A percentile compares a stretch with the other conserved stretches of the same genome.
Conservation (phyloP, 2,329 filamentous ascomycete genomes). For the Alternaria sp. region DNA sequence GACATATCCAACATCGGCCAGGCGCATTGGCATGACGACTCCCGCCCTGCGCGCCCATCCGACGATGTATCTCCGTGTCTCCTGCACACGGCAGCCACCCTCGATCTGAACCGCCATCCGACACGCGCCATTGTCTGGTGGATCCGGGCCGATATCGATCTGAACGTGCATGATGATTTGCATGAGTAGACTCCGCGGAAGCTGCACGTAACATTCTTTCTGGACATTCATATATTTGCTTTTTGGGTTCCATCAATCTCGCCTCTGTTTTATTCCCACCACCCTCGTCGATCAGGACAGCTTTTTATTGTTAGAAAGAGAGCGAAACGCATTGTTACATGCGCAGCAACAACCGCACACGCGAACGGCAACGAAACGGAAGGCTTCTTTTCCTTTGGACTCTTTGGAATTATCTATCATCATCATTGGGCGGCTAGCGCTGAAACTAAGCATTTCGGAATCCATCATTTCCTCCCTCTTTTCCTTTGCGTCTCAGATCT, state of each 20-base stretch:
- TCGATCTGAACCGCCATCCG: slow-evolving; percentile 3
- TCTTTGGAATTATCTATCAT: slow-evolving; percentile 12
- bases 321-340: neutral
- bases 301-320: neutral
- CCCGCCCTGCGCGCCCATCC: neutral
- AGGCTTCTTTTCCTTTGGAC: neutral
- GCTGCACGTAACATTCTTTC: slow-evolving; percentile 5
- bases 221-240: neutral
- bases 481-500: slow-evolving; percentile 9
- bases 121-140: neutral
- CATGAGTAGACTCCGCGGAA: slow-evolving; percentile 8
- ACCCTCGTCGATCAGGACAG: neutral
- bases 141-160: slow-evolving; percentile 4
- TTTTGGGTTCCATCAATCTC: neutral
- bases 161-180: slow-evolving; percentile 14
- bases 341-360: neutral
- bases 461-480: slow-evolving; percentile 11
- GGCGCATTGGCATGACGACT: neutral
- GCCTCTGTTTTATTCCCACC: neutral
- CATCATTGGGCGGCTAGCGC: slow-evolving; percentile 38
- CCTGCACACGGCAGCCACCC: neutral
- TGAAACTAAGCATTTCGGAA: slow-evolving; percentile 26
- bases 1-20: neutral
- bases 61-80: neutral
- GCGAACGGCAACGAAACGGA: neutral